phyloP scores from a whole-genome alignment of 177 flowering plant species.

The Vitis hybrid region DNA sequence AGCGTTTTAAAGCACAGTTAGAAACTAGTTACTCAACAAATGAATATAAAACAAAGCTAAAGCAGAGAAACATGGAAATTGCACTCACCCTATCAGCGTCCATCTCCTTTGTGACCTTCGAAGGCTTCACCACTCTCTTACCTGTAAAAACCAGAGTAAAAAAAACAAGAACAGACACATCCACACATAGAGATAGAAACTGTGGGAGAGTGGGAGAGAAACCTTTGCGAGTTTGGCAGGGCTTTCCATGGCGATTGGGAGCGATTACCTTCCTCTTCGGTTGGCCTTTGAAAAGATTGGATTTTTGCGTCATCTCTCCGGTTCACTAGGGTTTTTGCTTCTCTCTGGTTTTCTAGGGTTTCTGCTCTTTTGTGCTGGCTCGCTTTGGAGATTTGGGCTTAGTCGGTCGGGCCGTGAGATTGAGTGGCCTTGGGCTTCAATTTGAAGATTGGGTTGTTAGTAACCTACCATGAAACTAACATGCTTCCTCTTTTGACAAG shows the following conservation, averaged over 20 bases:
- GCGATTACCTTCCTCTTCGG: conserved; percentile 63
- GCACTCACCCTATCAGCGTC: conserved; percentile 51
- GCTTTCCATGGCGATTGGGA: conserved; percentile 71
- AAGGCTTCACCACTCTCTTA: conserved; percentile 58
- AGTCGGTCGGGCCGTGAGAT: no score
- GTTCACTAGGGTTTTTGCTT: no score
- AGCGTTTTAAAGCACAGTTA: no score
- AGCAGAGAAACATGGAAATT: background rate
- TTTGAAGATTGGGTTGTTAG: no score
- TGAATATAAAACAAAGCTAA: no score
- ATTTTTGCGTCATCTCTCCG: conserved; percentile 57
- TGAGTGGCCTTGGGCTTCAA: no score
- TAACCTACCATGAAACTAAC: no score
- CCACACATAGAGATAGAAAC: no score
- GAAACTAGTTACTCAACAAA: background rate
- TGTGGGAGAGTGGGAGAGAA: background rate
- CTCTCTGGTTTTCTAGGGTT: no score
- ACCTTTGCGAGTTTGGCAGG: conserved; percentile 56
- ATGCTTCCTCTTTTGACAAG: no score
- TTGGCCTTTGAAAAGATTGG: conserved; percentile 28
- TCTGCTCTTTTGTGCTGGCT: no score
- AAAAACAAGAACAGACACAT: background rate
- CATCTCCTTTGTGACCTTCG: conserved; percentile 56
- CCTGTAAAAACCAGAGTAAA: conserved; percentile 31
- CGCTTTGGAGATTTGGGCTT: no score